Percentiles rank a stretch among this genome's conserved stretches.
Conservation (phyloP, 2,329 filamentous ascomycete genomes). For the Aphanocladium album region DNA sequence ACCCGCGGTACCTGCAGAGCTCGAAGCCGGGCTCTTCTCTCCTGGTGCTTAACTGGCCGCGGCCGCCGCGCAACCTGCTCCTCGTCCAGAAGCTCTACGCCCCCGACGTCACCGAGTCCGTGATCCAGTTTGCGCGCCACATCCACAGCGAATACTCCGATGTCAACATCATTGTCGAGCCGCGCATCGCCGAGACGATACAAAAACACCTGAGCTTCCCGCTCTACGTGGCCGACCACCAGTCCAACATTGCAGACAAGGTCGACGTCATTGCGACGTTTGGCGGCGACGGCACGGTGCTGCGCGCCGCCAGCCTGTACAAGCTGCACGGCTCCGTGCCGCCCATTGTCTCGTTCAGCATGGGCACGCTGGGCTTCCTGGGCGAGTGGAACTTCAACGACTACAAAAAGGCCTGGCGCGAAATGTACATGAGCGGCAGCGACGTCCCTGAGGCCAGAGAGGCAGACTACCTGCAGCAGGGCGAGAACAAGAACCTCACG, state of each 20-base stretch:
- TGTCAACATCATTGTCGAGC: constrained; percentile 79
- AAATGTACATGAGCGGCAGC: constrained; percentile 79
- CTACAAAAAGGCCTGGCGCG: constrained; percentile 85
- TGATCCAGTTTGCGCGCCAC: constrained; percentile 60
- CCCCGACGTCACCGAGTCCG: constrained; percentile 46
- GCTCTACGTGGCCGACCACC: constrained; percentile 55
- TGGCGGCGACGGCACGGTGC: constrained; percentile 87
- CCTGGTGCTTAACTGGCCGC: constrained; percentile 50
- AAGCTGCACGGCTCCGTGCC: constrained; percentile 77
- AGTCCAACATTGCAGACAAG: constrained; percentile 63
- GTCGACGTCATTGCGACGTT: constrained; percentile 86
- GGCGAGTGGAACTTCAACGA: constrained; percentile 96
- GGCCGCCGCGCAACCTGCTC: constrained; percentile 51
- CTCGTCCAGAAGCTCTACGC: constrained; percentile 56
- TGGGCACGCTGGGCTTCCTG: constrained; percentile 92
- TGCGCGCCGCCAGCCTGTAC: constrained; percentile 67
- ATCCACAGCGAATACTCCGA: constrained; percentile 74
- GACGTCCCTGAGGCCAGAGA: constrained; percentile 42
- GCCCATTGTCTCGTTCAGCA: constrained; percentile 89
- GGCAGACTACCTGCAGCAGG: constrained; percentile 30
- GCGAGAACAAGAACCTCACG: constrained; percentile 21
- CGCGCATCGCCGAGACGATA: constrained; percentile 64
- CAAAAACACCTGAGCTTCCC: constrained; percentile 69
- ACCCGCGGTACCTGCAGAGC: constrained; percentile 32
- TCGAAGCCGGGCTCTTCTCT: constrained; percentile 47